Percentiles rank a stretch among this genome's conserved stretches.
These are phyloP conservation scores for Uromyces viciae-fabae DNA, from an alignment of 1,284 basidiomycete genomes.

Conservation along the genomic window DNA sequence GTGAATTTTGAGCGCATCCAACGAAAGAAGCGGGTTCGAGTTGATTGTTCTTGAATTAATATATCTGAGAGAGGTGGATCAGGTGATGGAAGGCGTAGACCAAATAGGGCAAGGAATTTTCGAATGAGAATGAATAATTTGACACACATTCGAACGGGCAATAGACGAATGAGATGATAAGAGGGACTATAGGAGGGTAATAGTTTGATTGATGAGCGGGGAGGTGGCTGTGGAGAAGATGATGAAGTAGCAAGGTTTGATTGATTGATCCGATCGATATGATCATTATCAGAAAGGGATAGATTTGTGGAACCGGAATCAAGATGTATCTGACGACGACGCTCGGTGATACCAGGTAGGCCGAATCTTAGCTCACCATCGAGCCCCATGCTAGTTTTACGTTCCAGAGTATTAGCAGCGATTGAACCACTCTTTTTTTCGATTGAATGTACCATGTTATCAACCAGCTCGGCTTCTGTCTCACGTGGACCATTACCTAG, in stretches of 20 bases:
- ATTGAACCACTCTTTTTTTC: conserved; percentile 17
- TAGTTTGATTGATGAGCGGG: conserved; percentile 5
- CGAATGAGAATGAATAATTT: conserved; percentile 36
- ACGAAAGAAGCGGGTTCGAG: neutral
- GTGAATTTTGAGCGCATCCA: conserved; percentile 15
- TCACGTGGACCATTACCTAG: conserved; percentile 27
- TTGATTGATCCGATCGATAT: conserved; percentile 26
- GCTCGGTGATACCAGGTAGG: conserved; percentile 34
- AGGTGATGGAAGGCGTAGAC: neutral
- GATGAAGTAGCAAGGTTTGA: neutral
- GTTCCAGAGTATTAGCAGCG: conserved; percentile 36
- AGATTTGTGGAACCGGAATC: neutral
- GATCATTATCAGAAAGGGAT: neutral
- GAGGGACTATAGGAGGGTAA: conserved; percentile 32
- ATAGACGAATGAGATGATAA: conserved; percentile 29
- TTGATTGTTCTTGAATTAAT: neutral
- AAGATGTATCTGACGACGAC: conserved; percentile 26
- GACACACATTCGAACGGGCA: conserved; percentile 29
- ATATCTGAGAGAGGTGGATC: neutral
- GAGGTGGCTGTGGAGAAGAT: neutral
- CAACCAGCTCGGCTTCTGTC: conserved; percentile 37
- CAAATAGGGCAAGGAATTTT: conserved; percentile 34
- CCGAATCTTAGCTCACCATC: conserved; percentile 36
- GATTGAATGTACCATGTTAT: conserved; percentile 38
- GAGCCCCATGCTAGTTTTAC: conserved; percentile 26